A percentile compares a stretch with the other conserved stretches of the same genome.
Evolutionary conservation across 805 yeast genomes (phyloP).

Genomic region (Yamadazyma paraphyllophila): DNA sequence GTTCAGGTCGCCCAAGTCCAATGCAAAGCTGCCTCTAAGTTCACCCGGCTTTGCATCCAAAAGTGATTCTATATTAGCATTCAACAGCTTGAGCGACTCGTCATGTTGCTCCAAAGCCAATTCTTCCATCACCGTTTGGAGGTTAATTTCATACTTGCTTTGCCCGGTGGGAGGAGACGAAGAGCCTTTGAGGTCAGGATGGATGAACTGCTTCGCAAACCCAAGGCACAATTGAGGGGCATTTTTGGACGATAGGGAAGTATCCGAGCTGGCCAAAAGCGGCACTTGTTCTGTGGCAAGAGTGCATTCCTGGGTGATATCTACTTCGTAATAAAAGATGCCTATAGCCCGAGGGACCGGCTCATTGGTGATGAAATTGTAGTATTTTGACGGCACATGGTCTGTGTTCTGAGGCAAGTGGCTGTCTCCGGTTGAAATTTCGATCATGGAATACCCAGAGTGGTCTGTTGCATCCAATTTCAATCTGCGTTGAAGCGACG

Average conservation of each 20-base stretch:
- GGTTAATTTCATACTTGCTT: conserved; percentile 18
- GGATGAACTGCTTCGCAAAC: conserved; percentile 27
- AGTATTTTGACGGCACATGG: conserved; percentile 17
- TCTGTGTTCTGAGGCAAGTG: background rate
- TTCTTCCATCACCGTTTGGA: conserved; percentile 29
- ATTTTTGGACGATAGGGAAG: conserved; percentile 30
- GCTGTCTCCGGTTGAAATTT: conserved; percentile 15
- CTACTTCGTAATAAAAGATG: conserved; percentile 41
- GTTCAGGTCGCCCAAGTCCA: conserved; percentile 38
- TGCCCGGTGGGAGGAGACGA: conserved; percentile 7
- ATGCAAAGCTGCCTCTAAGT: conserved; percentile 40
- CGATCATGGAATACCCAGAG: conserved; percentile 30
- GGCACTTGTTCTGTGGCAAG: conserved; percentile 31
- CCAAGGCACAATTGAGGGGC: conserved; percentile 36
- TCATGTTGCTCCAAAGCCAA: conserved; percentile 21
- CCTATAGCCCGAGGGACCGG: conserved; percentile 33
- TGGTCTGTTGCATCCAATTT: conserved; percentile 26
- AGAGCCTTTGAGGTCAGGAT: conserved; percentile 18
- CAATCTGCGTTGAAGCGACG: conserved; percentile 20
- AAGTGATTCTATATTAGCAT: conserved; percentile 21
- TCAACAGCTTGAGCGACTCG: conserved; percentile 14
- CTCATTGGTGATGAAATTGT: conserved; percentile 39
- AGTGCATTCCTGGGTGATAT: conserved; percentile 33
- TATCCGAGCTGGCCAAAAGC: conserved; percentile 32
- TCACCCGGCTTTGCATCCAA: conserved; percentile 39